Evolutionary conservation across 352 stramenopile genomes (phyloP).

Genomic region (Pythium rishiriense): DNA sequence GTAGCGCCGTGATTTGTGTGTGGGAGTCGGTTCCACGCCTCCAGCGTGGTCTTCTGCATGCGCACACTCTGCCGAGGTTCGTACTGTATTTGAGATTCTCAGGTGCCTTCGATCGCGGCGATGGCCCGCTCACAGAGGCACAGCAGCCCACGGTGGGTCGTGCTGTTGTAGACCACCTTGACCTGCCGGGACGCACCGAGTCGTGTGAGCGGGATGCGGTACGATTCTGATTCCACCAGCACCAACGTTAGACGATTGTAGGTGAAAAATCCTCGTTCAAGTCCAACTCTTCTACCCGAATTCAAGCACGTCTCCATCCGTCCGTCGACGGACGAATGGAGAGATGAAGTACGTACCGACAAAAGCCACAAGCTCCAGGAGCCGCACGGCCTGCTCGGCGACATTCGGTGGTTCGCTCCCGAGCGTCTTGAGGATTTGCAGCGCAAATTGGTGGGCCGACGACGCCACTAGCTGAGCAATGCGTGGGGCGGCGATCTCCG

Average conservation of each 20-base stretch:
- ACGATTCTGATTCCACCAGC: conserved; percentile 32
- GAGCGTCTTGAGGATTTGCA: conserved; percentile 39
- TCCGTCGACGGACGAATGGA: background rate
- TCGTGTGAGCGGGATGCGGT: conserved; percentile 54
- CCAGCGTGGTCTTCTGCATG: no score
- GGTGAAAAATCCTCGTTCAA: no score
- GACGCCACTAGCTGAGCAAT: conserved; percentile 40
- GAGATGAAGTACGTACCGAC: conserved; percentile 34
- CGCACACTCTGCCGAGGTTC: no score
- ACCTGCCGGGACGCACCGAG: conserved; percentile 52
- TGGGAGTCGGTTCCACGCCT: background rate
- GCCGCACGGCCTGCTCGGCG: conserved; percentile 49
- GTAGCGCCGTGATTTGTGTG: background rate
- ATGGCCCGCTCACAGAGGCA: conserved; percentile 56
- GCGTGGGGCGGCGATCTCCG: conserved; percentile 27
- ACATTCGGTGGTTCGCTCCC: conserved; percentile 19
- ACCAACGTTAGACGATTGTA: background rate
- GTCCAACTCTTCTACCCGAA: no score
- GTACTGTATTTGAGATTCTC: conserved; percentile 6
- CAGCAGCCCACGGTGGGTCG: conserved; percentile 37
- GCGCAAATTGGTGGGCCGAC: conserved; percentile 48
- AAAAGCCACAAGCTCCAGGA: conserved; percentile 51
- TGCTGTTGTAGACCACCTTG: conserved; percentile 64
- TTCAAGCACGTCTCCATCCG: no score
- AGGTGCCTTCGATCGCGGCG: conserved; percentile 60